A percentile compares a stretch with the other conserved stretches of the same genome.
These are phyloP conservation scores for Rhodamnia argentea DNA, from an alignment of 345 rosid species.

Conservation along the genomic window DNA sequence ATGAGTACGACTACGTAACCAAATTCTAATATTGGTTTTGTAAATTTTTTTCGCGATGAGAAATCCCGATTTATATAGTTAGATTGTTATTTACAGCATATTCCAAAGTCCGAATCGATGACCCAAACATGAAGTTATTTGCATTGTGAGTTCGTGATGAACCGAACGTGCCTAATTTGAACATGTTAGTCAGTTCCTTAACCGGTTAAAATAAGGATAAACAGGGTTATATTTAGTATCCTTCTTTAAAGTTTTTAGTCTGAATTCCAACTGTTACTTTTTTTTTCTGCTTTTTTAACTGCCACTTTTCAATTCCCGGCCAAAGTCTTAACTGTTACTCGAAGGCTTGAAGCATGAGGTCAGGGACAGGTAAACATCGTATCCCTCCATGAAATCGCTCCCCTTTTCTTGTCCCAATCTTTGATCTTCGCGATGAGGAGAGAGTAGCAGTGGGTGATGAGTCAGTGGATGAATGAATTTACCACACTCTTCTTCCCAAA, in stretches of 20 bases:
- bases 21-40: not conserved
- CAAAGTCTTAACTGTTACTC: not conserved
- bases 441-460: not conserved
- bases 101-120: not conserved
- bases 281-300: not conserved
- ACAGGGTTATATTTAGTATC: not conserved
- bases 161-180: too few relatives aligned
- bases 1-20: not conserved
- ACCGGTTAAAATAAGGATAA: not conserved
- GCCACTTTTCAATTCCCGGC: not conserved
- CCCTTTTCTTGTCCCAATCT: not conserved
- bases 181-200: not conserved
- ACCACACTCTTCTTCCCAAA: not conserved
- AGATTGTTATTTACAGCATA: not conserved
- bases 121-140: not conserved
- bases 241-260: not conserved
- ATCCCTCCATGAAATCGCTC: not conserved
- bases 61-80: rapidly evolving
- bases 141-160: too few relatives aligned
- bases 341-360: not conserved
- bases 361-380: not conserved
- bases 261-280: not conserved
- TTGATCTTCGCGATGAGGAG: not conserved
- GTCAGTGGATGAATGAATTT: not conserved
- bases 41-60: rapidly evolving